Evolutionary conservation across 1,284 basidiomycete genomes (phyloP).

Genomic region (Ganoderma multipileum): DNA sequence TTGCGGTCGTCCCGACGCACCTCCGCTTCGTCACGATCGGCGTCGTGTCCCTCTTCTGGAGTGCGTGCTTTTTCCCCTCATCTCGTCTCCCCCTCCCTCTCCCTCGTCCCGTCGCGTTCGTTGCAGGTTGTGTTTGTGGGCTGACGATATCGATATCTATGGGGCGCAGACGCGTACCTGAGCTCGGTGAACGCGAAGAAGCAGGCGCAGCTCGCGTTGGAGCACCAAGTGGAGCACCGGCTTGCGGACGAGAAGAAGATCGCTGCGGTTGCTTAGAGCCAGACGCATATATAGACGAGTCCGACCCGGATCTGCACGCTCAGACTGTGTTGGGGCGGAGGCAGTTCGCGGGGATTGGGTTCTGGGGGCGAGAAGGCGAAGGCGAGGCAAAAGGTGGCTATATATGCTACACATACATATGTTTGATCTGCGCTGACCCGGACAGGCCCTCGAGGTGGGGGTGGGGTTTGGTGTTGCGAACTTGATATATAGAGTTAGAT

Average conservation of each 20-base stretch:
- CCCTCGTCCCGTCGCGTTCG: too few species aligned
- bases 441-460: background rate
- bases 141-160: constrained; percentile 26
- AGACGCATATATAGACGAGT: too few species aligned
- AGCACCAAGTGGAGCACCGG: background rate
- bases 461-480: background rate
- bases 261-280: background rate
- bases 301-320: background rate
- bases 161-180: constrained; percentile 51
- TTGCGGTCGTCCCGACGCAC: constrained; percentile 79
- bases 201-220: constrained; percentile 15
- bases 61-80: constrained; percentile 49
- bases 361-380: background rate
- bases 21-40: constrained; percentile 81
- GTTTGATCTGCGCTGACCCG: background rate
- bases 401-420: background rate
- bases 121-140: background rate
- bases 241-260: constrained; percentile 16
- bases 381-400: background rate
- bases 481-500: background rate
- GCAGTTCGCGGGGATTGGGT: background rate
- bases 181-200: constrained; percentile 50
- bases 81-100: constrained; percentile 2
- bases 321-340: background rate
- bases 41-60: constrained; percentile 88